Evolutionary conservation across 2,329 filamentous ascomycete species (phyloP), one percentile per base, ranked within the genome.

Genomic region (Pezicula radicicola): DNA sequence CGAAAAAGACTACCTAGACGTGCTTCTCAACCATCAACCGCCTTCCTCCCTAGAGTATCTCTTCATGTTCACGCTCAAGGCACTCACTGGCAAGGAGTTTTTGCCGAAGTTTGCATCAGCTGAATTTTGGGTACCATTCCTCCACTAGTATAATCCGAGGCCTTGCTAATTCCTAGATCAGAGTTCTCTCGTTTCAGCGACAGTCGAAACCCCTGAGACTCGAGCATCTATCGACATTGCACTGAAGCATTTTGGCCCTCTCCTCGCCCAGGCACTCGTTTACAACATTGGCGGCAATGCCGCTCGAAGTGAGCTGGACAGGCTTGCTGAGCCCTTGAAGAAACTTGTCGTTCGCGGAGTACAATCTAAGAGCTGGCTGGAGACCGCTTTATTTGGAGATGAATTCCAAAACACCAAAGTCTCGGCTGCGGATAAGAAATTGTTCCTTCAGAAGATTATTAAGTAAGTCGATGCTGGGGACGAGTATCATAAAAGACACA

Each of bases 61-160:
- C 54, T 87, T 95, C 61, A 71, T 85, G 49, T 92, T 93, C 62
- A 80, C 84, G 0, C 72, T 94, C 12, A 79, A 82, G 60, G 84
- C 89, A 7, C 71, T 95, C 6, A 79, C 85, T 41, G 86, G 85
- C 12, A 82, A 78, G 28, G 89, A 94, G 53, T 84, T 87, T 0
- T 72, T 95, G 9, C 87, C 89, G 0, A 95, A 94, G 69, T 80
- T 80, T 28, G 81, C 87, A 3, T 81, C 89, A 1, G 81, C 85
- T 8, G 83, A 87, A 27, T 89, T 95, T 55, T 94, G 90, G 88
- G 84, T 87, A 70, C 59, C n/a, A 33, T 15, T 25, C 18, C 15
- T 6, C 33, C 37, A 2, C 21, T 39, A 15, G 15, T 25, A 16
- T 46, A 12, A 13, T 42, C 3, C 4, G 6, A 27, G 8, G 15